A percentile compares a stretch with the other conserved stretches of the same genome.
Conservation (phyloP, 2,329 filamentous ascomycete genomes). For the Epichloe festucae region DNA sequence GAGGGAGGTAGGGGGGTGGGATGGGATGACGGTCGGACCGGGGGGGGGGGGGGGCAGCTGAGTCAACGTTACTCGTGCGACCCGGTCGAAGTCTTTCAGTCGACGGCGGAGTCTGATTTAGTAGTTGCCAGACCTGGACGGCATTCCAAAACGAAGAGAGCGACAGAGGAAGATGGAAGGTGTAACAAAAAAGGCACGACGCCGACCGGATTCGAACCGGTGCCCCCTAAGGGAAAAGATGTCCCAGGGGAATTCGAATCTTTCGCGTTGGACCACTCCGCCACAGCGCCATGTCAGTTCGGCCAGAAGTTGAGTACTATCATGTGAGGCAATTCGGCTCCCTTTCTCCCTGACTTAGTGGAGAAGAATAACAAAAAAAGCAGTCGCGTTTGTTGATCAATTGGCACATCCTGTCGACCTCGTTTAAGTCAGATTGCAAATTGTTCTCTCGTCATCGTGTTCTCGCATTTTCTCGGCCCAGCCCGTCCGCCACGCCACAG, state of each 20-base stretch:
- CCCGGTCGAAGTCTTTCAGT: too few relatives aligned
- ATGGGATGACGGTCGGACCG: background rate
- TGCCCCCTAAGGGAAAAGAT: constrained; percentile 21
- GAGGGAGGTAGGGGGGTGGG: background rate
- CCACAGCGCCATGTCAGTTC: constrained; percentile 12
- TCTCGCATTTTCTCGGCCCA: background rate
- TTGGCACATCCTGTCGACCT: too few relatives aligned
- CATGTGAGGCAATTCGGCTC: background rate
- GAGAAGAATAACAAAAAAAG: too few relatives aligned
- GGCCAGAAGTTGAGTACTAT: background rate
- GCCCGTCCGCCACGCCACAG: background rate
- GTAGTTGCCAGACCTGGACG: too few relatives aligned
- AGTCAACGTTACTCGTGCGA: too few relatives aligned
- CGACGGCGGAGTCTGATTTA: too few relatives aligned
- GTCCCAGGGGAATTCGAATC: constrained; percentile 12
- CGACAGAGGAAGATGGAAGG: background rate
- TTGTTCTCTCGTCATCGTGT: background rate
- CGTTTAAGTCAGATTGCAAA: too few relatives aligned
- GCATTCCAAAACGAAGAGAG: background rate
- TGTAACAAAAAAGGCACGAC: constrained; percentile 11
- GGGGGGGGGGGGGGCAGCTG: too few relatives aligned
- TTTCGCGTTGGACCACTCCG: constrained; percentile 21
- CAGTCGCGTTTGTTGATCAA: too few relatives aligned
- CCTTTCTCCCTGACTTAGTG: too few relatives aligned
- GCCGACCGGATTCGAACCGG: constrained; percentile 22